Evolutionary conservation across 257 asterid genomes (phyloP).

Genomic region (Ehretia macrophylla): DNA sequence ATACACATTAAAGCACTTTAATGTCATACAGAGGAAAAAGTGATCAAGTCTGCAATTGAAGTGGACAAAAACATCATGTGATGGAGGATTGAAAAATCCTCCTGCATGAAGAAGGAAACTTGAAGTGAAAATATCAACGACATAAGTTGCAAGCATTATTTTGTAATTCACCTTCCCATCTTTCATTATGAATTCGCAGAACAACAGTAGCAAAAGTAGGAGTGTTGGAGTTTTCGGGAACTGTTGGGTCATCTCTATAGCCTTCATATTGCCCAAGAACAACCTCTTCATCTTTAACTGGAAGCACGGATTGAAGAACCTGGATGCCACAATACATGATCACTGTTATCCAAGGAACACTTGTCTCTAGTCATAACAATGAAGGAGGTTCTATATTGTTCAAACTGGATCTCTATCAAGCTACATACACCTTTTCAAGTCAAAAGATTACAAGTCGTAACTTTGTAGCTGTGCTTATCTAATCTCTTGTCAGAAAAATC

Average conservation of each 20-base stretch:
- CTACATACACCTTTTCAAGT: too few species aligned
- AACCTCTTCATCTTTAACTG: slow-evolving; percentile 85
- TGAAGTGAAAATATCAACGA: background rate
- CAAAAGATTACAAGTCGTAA: too few species aligned
- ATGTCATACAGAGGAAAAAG: background rate
- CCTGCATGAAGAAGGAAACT: background rate
- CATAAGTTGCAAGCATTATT: background rate
- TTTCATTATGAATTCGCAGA: slow-evolving; percentile 73
- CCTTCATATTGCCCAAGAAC: slow-evolving; percentile 98
- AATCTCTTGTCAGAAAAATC: too few species aligned
- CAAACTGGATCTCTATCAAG: too few species aligned
- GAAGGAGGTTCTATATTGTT: too few species aligned
- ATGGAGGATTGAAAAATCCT: background rate
- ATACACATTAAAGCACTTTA: background rate
- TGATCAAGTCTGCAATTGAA: background rate
- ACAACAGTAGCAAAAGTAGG: slow-evolving; percentile 82
- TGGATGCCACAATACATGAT: slow-evolving; percentile 20
- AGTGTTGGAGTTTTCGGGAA: slow-evolving; percentile 82
- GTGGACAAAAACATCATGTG: background rate
- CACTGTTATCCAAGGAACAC: background rate
- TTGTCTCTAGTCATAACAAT: too few species aligned
- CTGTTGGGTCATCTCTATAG: slow-evolving; percentile 80
- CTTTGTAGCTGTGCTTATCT: too few species aligned
- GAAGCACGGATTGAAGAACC: slow-evolving; percentile 95
- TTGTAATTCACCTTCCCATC: slow-evolving; percentile 82